Base-by-base conservation (phyloP, 306 rosid species). In the Malus fusca region DNA sequence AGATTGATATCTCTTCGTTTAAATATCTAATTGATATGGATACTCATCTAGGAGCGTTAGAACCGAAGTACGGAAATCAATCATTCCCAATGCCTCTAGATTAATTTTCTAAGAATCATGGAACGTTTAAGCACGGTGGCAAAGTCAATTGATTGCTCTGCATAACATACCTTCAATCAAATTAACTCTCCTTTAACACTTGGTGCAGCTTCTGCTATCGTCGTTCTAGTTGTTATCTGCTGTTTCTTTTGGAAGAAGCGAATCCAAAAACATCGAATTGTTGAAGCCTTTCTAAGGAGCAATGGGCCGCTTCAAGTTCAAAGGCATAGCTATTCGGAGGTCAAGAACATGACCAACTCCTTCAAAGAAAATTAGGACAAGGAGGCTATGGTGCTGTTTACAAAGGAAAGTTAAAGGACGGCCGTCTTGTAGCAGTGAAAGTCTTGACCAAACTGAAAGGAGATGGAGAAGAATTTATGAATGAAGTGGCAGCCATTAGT, bases 321-420 rank as follows among this genome's bases (percentile, higher is more conserved):
- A 19, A 80, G 86, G 58, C 79, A 76, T 53, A 77, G 18, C 40
- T 84, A 81, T 68, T 74, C 15, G 56, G 66, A 75, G 64, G 61
- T 58, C 28, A n/a, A 76, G 77, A 83, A 83, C 43, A 52, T 81
- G 75, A 81, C 89, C 12, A 78, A 66, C 33, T 68, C 77, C 44
- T 82, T 82, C 4, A 70, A 46, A 58, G 56, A 71, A 15, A 81
- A 73, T 69, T 86, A 62, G 89, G 87, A 2, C 78, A 78, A 33
- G 80, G 89, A 19, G 87, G 85, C 4, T 86, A 79, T 48, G 86
- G 83, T 6, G 26, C 72, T n/a, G 86, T 85, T 4, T 77, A 79
- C 55, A 85, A 77, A n/a, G 85, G 86, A 2, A 66, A 74, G 18
- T 43, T 74, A 23, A n/a, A n/a, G n/a, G 83, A 87, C n/a, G 82